Evolutionary conservation across 148 eudicot species (phyloP), one percentile per base, ranked within the genome.

Genomic region (Cornus suecica): DNA sequence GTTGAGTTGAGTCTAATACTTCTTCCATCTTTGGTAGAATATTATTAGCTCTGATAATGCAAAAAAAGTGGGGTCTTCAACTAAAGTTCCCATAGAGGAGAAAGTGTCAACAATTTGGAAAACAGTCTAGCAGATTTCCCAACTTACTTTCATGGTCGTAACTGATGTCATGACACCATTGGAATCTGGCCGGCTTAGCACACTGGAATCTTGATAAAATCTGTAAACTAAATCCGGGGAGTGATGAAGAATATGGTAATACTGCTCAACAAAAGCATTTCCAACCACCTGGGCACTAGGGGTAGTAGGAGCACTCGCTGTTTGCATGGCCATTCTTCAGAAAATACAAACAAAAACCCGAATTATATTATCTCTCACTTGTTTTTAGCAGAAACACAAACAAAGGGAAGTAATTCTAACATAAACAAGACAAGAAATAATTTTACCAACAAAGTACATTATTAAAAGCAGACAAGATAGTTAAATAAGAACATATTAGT

Each of bases 231-330:
- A 34, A 67, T 90, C 92, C 4, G 94, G 94, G 45, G 89, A 83
- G 29, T 80, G 81, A 73, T 92, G 91, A 69, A 90, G 94, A 69
- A 92, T 88, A 62, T 80, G 86, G 84, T 92, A 90, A 76, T 88
- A 92, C 80, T 92, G 97, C 69, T 80, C 89, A 10, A 92, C 94
- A 76, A 92, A 92, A 62, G 97, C 97, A 87, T 87, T 85, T 34
- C 90, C 97, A 79, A 90, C 85, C 74, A 87, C 86, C 78, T 86
- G 85, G 34, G 91, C 86, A 76, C 80, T 66, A 25, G 87, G 86
- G 30, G 83, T n/a, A 71, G 74, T 42, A 56, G 76, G 69, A 51
- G 78, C 22, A 74, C 61, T 70, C 63, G 82, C 75, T 24, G 84
- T 65, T 70, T 84, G 79, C 28, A 42, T 70, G 45, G 87, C 88